Evolutionary conservation across 106 monocot genomes (phyloP).

Genomic region (Alisma plantagoaquatica): DNA sequence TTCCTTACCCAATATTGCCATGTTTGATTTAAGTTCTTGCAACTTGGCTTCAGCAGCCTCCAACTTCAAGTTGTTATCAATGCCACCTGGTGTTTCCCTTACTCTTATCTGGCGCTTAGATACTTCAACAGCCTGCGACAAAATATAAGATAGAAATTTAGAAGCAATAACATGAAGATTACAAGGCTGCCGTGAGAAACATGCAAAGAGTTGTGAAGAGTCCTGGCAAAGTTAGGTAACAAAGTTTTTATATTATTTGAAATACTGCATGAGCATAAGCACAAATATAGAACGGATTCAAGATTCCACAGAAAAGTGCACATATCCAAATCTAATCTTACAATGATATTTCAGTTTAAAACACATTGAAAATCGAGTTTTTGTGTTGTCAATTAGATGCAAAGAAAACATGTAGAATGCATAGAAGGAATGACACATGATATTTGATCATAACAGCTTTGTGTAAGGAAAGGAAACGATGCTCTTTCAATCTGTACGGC

Average conservation of each 20-base stretch:
- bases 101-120: conserved; percentile 71
- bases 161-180: neutral
- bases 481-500: too few species aligned
- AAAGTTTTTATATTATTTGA: neutral
- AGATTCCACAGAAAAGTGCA: too few species aligned
- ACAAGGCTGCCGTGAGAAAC: too few species aligned
- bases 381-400: too few species aligned
- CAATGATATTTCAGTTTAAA: too few species aligned
- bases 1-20: conserved; percentile 79
- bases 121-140: conserved; percentile 76
- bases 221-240: neutral
- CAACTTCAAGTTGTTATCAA: conserved; percentile 61
- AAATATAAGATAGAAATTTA: neutral
- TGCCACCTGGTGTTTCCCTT: conserved; percentile 64
- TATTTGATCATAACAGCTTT: too few species aligned
- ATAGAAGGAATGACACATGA: too few species aligned
- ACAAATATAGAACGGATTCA: too few species aligned
- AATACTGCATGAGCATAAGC: neutral
- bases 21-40: conserved; percentile 81
- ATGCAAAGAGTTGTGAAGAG: neutral
- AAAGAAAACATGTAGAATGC: too few species aligned
- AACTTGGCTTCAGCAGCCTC: conserved; percentile 84
- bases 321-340: too few species aligned
- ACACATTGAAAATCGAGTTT: too few species aligned
- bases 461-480: too few species aligned